A percentile compares a stretch with the other conserved stretches of the same genome.
Conservation (phyloP, 257 asterid species). For the Handroanthus guayacan region DNA sequence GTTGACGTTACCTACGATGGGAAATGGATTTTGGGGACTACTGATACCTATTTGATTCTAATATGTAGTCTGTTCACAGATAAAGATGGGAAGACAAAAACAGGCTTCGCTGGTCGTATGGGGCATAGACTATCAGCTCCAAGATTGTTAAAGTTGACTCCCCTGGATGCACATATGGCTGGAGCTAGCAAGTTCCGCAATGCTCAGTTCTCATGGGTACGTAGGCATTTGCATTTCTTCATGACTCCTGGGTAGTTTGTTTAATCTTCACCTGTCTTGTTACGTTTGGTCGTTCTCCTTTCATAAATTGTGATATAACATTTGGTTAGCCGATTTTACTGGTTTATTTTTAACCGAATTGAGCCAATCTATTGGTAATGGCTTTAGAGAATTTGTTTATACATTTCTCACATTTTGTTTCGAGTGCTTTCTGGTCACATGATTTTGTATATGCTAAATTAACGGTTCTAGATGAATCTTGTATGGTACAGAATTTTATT, state of each 20-base stretch:
- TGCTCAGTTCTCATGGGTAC: slow-evolving; percentile 99
- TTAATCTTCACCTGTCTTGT: slow-evolving; percentile 11
- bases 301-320: slow-evolving; percentile 1
- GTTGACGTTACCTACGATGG: slow-evolving; percentile 98
- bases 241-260: slow-evolving; percentile 17
- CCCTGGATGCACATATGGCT: slow-evolving; percentile 85
- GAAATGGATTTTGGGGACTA: slow-evolving; percentile 95
- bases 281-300: slow-evolving; percentile 15
- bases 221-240: slow-evolving; percentile 38
- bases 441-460: slow-evolving; percentile 22
- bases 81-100: slow-evolving; percentile 82
- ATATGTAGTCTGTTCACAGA: slow-evolving; percentile 84
- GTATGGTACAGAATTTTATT: neutral
- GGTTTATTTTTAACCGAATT: slow-evolving; percentile 1
- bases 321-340: neutral
- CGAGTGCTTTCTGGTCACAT: slow-evolving; percentile 4
- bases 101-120: slow-evolving; percentile 94
- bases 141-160: slow-evolving; percentile 82
- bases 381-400: neutral
- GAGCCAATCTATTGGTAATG: neutral
- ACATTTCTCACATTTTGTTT: neutral
- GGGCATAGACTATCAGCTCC: slow-evolving; percentile 89
- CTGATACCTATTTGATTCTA: slow-evolving; percentile 82
- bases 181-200: slow-evolving; percentile 84
- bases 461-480: neutral